phyloP scores from a whole-genome alignment of 1,139 yeast genomes.

The Kodamaea fungicola region DNA sequence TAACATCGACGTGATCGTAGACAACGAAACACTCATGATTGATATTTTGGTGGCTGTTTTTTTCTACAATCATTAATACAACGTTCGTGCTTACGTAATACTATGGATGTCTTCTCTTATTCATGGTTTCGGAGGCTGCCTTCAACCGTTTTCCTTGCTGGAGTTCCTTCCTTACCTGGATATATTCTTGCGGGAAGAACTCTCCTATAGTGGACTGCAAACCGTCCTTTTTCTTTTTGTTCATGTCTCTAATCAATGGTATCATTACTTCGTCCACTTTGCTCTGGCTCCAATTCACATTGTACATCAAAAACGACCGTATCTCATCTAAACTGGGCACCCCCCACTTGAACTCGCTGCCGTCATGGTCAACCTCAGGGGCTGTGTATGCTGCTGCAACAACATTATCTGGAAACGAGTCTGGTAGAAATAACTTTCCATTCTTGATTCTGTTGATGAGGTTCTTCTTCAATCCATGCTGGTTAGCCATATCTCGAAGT shows the following conservation, averaged over 20 bases:
- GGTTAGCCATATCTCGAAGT: constrained; percentile 13
- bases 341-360: constrained; percentile 85
- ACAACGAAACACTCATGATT: constrained; percentile 40
- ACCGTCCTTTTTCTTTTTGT: constrained; percentile 52
- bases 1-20: constrained; percentile 46
- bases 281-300: constrained; percentile 80
- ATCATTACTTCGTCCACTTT: constrained; percentile 79
- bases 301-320: constrained; percentile 61
- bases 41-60: neutral
- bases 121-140: constrained; percentile 53
- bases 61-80: neutral
- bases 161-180: constrained; percentile 42
- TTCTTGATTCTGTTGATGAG: constrained; percentile 54
- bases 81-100: neutral
- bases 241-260: constrained; percentile 83
- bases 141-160: constrained; percentile 58
- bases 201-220: constrained; percentile 56
- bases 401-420: constrained; percentile 64
- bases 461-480: constrained; percentile 38
- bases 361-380: constrained; percentile 84
- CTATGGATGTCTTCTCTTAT: constrained; percentile 14
- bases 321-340: constrained; percentile 79
- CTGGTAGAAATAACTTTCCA: constrained; percentile 61
- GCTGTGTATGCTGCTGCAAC: constrained; percentile 70
- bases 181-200: constrained; percentile 53